These are phyloP conservation scores for Starmera stellimalicola DNA, from an alignment of 1,139 yeast genomes.

Conservation along the genomic window DNA sequence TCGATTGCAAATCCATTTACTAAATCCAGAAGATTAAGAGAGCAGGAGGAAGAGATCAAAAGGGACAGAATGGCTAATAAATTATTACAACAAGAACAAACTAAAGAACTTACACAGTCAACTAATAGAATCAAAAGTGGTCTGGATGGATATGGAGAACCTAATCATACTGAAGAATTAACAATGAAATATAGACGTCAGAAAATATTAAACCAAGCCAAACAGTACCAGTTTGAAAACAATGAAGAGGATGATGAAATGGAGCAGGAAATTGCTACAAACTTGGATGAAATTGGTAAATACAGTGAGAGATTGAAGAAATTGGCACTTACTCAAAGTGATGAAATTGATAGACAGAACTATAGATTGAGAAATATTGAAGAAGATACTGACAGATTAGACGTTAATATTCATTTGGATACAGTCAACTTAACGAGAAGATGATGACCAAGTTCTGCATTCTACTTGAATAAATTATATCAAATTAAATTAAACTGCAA, in stretches of 20 bases:
- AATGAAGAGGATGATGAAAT: slow-evolving; percentile 55
- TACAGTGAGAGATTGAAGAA: slow-evolving; percentile 40
- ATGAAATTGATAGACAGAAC: slow-evolving; percentile 45
- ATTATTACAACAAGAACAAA: slow-evolving; percentile 31
- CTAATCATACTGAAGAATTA: slow-evolving; percentile 21
- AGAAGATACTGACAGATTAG: slow-evolving; percentile 42
- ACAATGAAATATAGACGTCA: slow-evolving; percentile 26
- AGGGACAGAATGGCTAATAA: slow-evolving; percentile 58
- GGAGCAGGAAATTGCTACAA: slow-evolving; percentile 48
- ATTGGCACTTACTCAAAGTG: slow-evolving; percentile 41
- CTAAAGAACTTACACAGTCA: slow-evolving; percentile 33
- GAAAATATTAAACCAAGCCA: slow-evolving; percentile 27
- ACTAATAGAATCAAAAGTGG: slow-evolving; percentile 38
- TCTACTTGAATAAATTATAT: no score
- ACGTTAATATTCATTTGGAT: slow-evolving; percentile 42
- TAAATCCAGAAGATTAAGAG: slow-evolving; percentile 64
- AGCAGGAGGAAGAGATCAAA: slow-evolving; percentile 64
- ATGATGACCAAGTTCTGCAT: background rate
- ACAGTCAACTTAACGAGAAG: slow-evolving; percentile 23
- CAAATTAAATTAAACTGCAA: no score
- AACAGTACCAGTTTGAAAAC: slow-evolving; percentile 45
- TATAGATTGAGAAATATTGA: slow-evolving; percentile 43
- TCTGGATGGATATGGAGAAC: slow-evolving; percentile 22
- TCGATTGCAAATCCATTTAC: slow-evolving; percentile 83
- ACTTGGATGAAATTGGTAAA: slow-evolving; percentile 39